Percentiles rank a stretch among this genome's conserved stretches.
phyloP scores from a whole-genome alignment of 306 rosid species.

The Albizia julibrissin region DNA sequence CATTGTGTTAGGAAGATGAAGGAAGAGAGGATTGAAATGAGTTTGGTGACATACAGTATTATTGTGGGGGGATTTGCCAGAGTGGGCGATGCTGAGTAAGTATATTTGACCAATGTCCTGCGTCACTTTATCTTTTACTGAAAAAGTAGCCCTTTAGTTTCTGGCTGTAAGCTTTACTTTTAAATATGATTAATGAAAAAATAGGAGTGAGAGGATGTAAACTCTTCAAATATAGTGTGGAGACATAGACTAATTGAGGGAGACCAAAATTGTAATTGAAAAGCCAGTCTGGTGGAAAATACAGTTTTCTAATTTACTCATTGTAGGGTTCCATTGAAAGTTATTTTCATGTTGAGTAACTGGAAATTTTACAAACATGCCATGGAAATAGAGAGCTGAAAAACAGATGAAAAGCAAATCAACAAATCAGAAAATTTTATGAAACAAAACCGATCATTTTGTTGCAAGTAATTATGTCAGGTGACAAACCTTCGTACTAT shows the following conservation, averaged over 20 bases:
- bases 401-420: not conserved
- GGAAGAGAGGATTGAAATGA: conserved; percentile 85
- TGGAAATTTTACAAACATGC: not conserved
- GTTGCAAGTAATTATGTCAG: not conserved
- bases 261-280: not conserved
- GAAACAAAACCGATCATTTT: not conserved
- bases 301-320: not conserved
- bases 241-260: not conserved
- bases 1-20: conserved; percentile 91
- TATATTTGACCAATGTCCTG: conserved; percentile 28
- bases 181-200: not conserved
- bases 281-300: not conserved
- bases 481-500: not conserved
- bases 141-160: conserved; percentile 4
- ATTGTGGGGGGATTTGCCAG: conserved; percentile 88
- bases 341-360: not conserved
- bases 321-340: not conserved
- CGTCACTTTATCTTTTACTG: not conserved
- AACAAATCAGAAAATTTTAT: not conserved
- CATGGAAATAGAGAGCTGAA: not conserved
- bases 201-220: not conserved
- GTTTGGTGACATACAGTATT: conserved; percentile 90
- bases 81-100: conserved; percentile 82
- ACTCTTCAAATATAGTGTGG: not conserved
- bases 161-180: conserved; percentile 14